Percentiles rank a stretch among this genome's conserved stretches.
Conservation (phyloP, 139 green algal species). For the Raphidocelis subcapitata region DNA sequence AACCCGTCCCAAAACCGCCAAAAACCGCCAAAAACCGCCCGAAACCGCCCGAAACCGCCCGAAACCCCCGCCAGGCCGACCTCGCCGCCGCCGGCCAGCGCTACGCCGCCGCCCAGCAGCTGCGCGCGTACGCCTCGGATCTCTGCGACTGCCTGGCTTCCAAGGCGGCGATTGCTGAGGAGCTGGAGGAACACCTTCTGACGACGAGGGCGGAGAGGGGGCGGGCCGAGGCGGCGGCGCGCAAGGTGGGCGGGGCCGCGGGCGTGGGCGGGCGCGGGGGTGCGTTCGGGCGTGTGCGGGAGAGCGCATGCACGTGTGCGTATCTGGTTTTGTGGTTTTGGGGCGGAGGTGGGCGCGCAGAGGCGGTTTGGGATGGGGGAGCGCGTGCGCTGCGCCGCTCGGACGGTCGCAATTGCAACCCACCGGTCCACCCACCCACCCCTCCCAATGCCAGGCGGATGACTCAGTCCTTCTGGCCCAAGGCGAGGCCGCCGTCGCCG, state of each 20-base stretch:
- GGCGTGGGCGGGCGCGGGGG: background rate
- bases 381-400: too few species aligned
- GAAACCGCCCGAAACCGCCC: too few species aligned
- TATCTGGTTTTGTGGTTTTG: too few species aligned
- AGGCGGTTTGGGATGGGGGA: too few species aligned
- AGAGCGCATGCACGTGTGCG: too few species aligned
- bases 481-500: constrained; percentile 63
- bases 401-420: too few species aligned
- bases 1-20: too few species aligned
- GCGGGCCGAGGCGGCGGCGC: constrained; percentile 14
- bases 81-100: constrained; percentile 24
- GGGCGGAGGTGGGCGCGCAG: too few species aligned
- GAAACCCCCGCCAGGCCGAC: constrained; percentile 15
- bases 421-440: too few species aligned
- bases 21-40: too few species aligned
- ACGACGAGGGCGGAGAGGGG: constrained; percentile 45
- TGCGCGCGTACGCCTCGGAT: constrained; percentile 79
- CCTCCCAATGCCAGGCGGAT: constrained; percentile 1
- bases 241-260: background rate
- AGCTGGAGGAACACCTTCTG: constrained; percentile 78
- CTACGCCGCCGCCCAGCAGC: constrained; percentile 75
- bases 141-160: constrained; percentile 83
- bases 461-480: constrained; percentile 30
- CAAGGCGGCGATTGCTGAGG: constrained; percentile 85
- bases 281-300: background rate